phyloP scores from a whole-genome alignment of 1,139 yeast species.

The Kluyveromyces marxianus region DNA sequence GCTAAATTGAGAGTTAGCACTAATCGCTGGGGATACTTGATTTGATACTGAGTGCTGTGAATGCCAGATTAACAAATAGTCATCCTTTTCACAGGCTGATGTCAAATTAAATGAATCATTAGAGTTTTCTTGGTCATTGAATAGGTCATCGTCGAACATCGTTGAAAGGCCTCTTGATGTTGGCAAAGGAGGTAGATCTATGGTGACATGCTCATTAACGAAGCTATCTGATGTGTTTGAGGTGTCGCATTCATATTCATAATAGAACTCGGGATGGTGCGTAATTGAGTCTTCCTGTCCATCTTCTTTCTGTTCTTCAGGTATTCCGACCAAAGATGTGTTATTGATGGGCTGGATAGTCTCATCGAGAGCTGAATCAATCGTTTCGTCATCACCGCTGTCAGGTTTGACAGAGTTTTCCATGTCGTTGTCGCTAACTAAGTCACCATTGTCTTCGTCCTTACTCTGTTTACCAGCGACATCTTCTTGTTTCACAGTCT shows the following conservation, averaged over 20 bases:
- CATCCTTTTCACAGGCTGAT: constrained; percentile 32
- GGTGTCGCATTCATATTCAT: background rate
- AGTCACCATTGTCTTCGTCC: no score
- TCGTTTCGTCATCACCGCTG: no score
- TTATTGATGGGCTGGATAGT: no score
- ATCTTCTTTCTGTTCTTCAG: background rate
- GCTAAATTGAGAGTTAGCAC: constrained; percentile 24
- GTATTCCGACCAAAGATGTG: background rate
- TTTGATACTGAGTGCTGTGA: constrained; percentile 29
- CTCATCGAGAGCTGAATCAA: no score
- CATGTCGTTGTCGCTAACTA: background rate
- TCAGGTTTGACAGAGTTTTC: no score
- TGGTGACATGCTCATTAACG: background rate
- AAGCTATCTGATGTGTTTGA: background rate
- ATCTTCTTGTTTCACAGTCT: background rate
- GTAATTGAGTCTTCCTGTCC: background rate
- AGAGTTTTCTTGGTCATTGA: constrained; percentile 22
- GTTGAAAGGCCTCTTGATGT: constrained; percentile 6
- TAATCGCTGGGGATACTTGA: constrained; percentile 26
- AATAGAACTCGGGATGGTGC: background rate
- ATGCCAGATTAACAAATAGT: constrained; percentile 30
- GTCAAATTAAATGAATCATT: constrained; percentile 44
- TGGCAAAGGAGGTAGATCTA: constrained; percentile 5
- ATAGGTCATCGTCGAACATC: constrained; percentile 23
- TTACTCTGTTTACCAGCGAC: no score